A percentile compares a stretch with the other conserved stretches of the same genome.
Evolutionary conservation across 2,329 filamentous ascomycete genomes (phyloP).

Genomic region (Lachnellula subtilissima): DNA sequence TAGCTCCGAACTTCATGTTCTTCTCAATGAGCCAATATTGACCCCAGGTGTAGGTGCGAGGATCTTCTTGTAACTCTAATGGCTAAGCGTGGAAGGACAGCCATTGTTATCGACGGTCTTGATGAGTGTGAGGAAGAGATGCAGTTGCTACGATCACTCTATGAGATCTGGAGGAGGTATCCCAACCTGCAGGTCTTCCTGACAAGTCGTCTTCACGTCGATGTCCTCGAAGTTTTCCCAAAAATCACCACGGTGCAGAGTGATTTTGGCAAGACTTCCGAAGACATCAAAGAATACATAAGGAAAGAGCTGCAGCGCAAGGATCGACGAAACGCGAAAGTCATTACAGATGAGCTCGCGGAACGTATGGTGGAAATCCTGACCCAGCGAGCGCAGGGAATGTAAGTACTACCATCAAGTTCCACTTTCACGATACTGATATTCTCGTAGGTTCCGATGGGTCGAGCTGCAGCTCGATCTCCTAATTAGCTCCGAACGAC

Average conservation of each 20-base stretch:
- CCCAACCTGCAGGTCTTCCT: slow-evolving; percentile 2
- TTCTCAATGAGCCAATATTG: too few relatives aligned
- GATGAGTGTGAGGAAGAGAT: slow-evolving; percentile 6
- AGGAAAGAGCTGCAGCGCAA: slow-evolving; percentile 1
- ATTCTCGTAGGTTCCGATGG: slow-evolving; percentile 2
- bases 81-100: too few relatives aligned
- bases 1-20: too few relatives aligned
- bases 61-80: slow-evolving; percentile 1
- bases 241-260: slow-evolving; percentile 1
- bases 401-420: neutral
- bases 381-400: slow-evolving; percentile 9
- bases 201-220: slow-evolving; percentile 7
- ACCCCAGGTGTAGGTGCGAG: neutral
- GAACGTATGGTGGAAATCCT: slow-evolving; percentile 7
- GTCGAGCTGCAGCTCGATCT: slow-evolving; percentile 11
- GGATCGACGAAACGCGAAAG: slow-evolving; percentile 2
- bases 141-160: slow-evolving; percentile 5
- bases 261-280: slow-evolving; percentile 5
- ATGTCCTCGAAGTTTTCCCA: slow-evolving; percentile 1
- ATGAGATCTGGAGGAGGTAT: slow-evolving; percentile 5
- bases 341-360: slow-evolving; percentile 6
- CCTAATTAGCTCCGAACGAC: slow-evolving; percentile 8
- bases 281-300: slow-evolving; percentile 5
- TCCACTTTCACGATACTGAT: too few relatives aligned
- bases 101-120: too few relatives aligned